Conservation (phyloP, 345 rosid species). For the Camelina sativa region DNA sequence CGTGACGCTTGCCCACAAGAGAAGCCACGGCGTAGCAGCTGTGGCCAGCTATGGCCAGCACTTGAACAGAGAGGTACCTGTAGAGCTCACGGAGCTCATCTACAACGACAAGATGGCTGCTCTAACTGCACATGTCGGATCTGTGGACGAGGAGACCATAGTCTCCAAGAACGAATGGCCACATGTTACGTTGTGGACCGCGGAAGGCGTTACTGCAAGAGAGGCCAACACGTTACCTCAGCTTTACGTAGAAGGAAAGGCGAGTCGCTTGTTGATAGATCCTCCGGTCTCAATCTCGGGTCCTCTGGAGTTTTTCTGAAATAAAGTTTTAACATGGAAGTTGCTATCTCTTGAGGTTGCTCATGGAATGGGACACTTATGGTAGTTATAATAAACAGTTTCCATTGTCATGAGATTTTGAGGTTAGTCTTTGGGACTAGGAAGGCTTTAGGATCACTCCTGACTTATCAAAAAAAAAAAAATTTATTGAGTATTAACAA, state of each 20-base stretch:
- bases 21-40: slow-evolving; percentile 83
- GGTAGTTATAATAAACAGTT: background rate
- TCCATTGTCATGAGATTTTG: slow-evolving; percentile 43
- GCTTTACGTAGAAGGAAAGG: slow-evolving; percentile 71
- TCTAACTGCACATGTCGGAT: slow-evolving; percentile 66
- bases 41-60: slow-evolving; percentile 70
- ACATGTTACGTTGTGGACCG: slow-evolving; percentile 89
- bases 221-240: slow-evolving; percentile 78
- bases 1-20: slow-evolving; percentile 92
- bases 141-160: slow-evolving; percentile 66
- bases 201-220: slow-evolving; percentile 63
- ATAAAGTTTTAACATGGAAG: background rate
- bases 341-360: slow-evolving; percentile 15
- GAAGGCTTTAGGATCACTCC: no score
- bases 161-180: slow-evolving; percentile 84
- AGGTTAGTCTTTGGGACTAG: no score
- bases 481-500: no score
- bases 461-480: no score
- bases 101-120: slow-evolving; percentile 83
- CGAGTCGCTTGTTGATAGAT: slow-evolving; percentile 62
- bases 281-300: slow-evolving; percentile 73
- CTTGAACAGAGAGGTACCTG: slow-evolving; percentile 61
- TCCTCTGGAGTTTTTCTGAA: slow-evolving; percentile 68
- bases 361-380: slow-evolving; percentile 18
- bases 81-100: slow-evolving; percentile 68